phyloP scores from a whole-genome alignment of 495 filamentous ascomycete species.

The Saxispiralis lemnorum region DNA sequence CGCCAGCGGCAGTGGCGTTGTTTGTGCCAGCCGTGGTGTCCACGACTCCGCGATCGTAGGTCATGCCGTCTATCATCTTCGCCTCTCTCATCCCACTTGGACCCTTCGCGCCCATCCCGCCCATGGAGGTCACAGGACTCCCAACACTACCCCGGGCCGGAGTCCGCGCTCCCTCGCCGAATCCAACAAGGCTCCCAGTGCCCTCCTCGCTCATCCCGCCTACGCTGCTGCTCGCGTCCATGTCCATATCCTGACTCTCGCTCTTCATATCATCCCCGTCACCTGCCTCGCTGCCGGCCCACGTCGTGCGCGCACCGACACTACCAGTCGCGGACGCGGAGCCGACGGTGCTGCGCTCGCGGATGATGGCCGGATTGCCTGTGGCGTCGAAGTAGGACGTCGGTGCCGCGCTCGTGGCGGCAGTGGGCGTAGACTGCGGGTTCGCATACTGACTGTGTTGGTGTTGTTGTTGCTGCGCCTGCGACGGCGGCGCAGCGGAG shows the following conservation, averaged over 20 bases:
- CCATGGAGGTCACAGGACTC: conserved; percentile 9
- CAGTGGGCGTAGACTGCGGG: background rate
- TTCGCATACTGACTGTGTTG: no score
- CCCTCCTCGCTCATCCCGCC: conserved; percentile 75
- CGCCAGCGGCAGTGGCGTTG: conserved; percentile 14
- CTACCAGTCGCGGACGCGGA: conserved; percentile 63
- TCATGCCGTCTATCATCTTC: conserved; percentile 26
- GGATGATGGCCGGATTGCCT: conserved; percentile 33
- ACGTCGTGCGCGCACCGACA: conserved; percentile 56
- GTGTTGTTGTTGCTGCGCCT: conserved; percentile 10
- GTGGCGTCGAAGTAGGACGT: conserved; percentile 53
- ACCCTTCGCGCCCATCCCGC: conserved; percentile 3
- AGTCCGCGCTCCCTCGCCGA: conserved; percentile 69
- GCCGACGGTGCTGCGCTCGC: conserved; percentile 67
- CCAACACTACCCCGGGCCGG: conserved; percentile 21
- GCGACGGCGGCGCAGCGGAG: conserved; percentile 10
- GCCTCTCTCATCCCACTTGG: conserved; percentile 19
- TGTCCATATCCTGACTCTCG: conserved; percentile 22
- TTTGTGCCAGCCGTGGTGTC: conserved; percentile 20
- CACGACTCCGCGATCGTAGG: conserved; percentile 21
- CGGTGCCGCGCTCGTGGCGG: conserved; percentile 5
- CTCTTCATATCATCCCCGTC: conserved; percentile 50
- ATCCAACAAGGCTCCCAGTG: conserved; percentile 59
- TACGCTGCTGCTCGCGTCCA: conserved; percentile 32
- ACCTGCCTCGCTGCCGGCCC: conserved; percentile 47